Base-by-base conservation (phyloP, 768 basidiomycete species). In the Mycena sanguinolenta region DNA sequence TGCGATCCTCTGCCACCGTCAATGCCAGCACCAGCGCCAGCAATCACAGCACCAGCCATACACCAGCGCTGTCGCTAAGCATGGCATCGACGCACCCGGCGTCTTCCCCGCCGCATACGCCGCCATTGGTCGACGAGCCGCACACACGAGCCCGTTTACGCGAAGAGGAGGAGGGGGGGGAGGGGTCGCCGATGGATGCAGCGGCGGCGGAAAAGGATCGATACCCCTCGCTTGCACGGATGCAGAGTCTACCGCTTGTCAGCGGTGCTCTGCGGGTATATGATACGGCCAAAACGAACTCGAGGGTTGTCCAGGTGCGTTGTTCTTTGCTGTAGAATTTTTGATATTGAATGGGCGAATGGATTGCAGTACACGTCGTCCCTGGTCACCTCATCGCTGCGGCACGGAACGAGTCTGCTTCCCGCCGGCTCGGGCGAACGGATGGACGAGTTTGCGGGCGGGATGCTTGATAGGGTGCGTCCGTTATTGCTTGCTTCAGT, bases 391-490 rank as follows among this genome's bases (percentile, higher is more conserved):
- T 87, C 90, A 21, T 90, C 96, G 46, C 93, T 94, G 30, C 86
- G 90, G 21, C 95, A 95, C 30, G 95, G 95, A 57, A 92, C 95
- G 59, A 89, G 93, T 65, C 87, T 92, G 30, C 84, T 96, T 0
- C 93, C 94, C 13, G 91, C 93, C 57, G 87, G 85, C 67, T 71
- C 73, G 7, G 90, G 93, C 30, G 88, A 86, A 69, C 89, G 91
- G 75, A 81, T 96, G 17, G 95, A 96, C 71, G 94, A 95, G 69
- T 96, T 96, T 79, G 95, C 95, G 2, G 95, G 93, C 77, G 86
- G 94, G 67, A 95, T 96, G 77, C 85, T 97, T 46, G 95, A 96
- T 81, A 86, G 90, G 78, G 93, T 96, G 71, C 76, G 91, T 85
- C 60, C 44, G 57, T 36, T 60, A 25, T 50, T 54, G 38, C 17